phyloP scores from a whole-genome alignment of 352 stramenopile species.

The Globisporangium mamillatum region DNA sequence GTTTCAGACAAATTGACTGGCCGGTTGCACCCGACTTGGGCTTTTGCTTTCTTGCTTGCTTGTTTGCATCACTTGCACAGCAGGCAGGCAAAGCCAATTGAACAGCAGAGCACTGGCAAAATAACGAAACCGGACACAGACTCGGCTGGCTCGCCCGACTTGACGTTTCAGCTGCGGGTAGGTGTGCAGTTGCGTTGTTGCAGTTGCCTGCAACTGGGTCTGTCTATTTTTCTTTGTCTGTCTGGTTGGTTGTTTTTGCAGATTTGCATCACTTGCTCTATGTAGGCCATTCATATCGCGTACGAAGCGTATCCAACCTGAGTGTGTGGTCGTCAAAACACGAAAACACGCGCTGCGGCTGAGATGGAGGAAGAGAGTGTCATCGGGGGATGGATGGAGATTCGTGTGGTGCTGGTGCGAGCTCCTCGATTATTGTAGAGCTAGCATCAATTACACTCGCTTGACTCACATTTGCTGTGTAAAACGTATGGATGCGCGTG shows the following conservation, averaged over 20 bases:
- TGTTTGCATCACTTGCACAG: background rate
- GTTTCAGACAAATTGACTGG: background rate
- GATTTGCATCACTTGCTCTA: background rate
- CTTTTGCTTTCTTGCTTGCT: too few relatives aligned
- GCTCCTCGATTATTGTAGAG: background rate
- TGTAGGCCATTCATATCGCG: background rate
- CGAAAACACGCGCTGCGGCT: background rate
- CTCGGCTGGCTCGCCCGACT: background rate
- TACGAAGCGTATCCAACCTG: background rate
- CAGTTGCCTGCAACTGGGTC: background rate
- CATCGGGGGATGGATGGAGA: background rate
- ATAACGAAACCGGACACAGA: background rate
- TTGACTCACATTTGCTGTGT: background rate
- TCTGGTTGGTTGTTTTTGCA: background rate
- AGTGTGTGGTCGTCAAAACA: background rate
- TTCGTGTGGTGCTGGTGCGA: background rate
- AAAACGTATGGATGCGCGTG: background rate
- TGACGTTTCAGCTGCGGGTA: background rate
- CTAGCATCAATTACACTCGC: background rate
- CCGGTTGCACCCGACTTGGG: background rate
- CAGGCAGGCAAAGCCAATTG: background rate
- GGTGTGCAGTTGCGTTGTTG: conserved; percentile 8
- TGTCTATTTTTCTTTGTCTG: background rate
- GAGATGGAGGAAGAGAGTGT: background rate
- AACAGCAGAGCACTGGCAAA: background rate